Base-by-base conservation (phyloP, 176 grass and related monocot species). In the Bonia amplexicaulis region DNA sequence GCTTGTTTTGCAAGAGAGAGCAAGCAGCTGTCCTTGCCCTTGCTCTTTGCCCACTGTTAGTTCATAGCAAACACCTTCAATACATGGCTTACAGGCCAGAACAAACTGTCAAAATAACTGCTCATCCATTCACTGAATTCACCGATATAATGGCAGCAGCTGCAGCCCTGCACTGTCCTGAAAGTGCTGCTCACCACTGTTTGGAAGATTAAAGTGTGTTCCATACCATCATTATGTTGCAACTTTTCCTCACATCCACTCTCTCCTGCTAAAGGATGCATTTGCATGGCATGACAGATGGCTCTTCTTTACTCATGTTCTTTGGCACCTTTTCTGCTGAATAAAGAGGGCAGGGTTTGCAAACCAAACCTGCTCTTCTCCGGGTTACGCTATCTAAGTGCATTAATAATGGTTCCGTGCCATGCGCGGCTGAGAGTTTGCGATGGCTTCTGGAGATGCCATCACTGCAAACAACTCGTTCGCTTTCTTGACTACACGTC, bases 141-240 rank as follows among this genome's bases (percentile, higher is more conserved):
- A 78, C 84, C 42, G 22, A 15, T 16, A 73, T 25, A 49, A 31
- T 33, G 55, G 51, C 62, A 33, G 37, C 79, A 41, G 61, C 66
- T 80, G 82, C 59, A 79, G 65, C 31, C 57, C 69, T 59, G 15
- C 78, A 47, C 44, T 66, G 72, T 71, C 78, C 55, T 82, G 73
- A 47, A 86, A 78, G 66, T 53, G 71, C 5, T 86, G 63, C 25
- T 71, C 78, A 52, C 40, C 37, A 86, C 83, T 82, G 66, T 47
- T 70, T 72, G 72, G 72, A 90, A 82, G 78, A 72, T 90, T 82
- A 86, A 90, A 86, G 83, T 19, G 78, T 81, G 78, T 90, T 90
- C 88, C 55, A 90, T 72, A 44, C 35, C 78, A 86, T 90, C 78
- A 86, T 90, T 90, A 78, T 82, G 83, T 44, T 29, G 71, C 25